Conservation (phyloP, 2,329 filamentous ascomycete species). For the Alternaria brassicicola region DNA sequence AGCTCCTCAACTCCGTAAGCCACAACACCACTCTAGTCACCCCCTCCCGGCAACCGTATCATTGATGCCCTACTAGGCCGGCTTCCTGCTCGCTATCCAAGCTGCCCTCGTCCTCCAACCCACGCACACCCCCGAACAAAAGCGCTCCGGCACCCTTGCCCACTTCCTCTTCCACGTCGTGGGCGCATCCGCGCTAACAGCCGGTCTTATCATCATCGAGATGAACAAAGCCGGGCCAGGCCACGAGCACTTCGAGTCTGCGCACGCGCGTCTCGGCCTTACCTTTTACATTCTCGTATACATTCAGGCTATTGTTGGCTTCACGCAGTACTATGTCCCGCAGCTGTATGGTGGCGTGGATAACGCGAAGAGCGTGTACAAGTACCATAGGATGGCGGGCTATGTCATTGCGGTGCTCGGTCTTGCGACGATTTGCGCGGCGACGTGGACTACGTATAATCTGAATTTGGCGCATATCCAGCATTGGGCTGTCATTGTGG, state of each 20-base stretch:
- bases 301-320: conserved; percentile 77
- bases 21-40: conserved; percentile 11
- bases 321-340: conserved; percentile 81
- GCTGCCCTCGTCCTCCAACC: conserved; percentile 86
- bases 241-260: conserved; percentile 76
- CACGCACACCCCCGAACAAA: conserved; percentile 77
- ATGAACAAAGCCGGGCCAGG: conserved; percentile 78
- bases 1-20: conserved; percentile 60
- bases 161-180: conserved; percentile 75
- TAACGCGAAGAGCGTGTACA: conserved; percentile 82
- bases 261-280: conserved; percentile 84
- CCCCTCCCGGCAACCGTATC: conserved; percentile 20
- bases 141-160: conserved; percentile 64
- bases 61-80: conserved; percentile 54
- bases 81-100: conserved; percentile 76
- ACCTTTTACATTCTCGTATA: conserved; percentile 72
- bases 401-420: conserved; percentile 75
- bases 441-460: conserved; percentile 79
- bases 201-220: conserved; percentile 74
- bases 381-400: conserved; percentile 81
- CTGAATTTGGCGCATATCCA: conserved; percentile 70
- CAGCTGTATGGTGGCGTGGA: conserved; percentile 77
- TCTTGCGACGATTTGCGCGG: conserved; percentile 74
- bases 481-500: conserved; percentile 75
- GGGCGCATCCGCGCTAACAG: conserved; percentile 65